These are phyloP conservation scores for Lactarius hatsudake DNA, from an alignment of 768 basidiomycete species.

Conservation along the genomic window DNA sequence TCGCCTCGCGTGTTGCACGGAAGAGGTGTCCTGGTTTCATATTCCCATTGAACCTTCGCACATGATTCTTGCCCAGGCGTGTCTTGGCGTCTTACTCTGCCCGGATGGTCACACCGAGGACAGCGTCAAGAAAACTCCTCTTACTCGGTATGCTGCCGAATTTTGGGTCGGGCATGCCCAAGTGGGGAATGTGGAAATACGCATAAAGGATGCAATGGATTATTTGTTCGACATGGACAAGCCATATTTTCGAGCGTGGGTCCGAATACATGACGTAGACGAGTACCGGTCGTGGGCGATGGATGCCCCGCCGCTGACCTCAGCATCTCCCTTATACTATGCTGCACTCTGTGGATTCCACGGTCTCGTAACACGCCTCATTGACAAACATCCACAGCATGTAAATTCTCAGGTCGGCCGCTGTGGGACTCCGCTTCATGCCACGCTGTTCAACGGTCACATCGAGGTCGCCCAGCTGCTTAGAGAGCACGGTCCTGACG, in stretches of 20 bases:
- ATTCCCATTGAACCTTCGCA: background rate
- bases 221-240: background rate
- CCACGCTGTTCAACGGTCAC: background rate
- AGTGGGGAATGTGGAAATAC: background rate
- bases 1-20: background rate
- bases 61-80: background rate
- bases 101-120: background rate
- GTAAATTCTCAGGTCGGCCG: background rate
- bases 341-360: background rate
- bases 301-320: no score
- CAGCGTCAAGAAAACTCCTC: background rate
- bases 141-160: background rate
- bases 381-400: background rate
- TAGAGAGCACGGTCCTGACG: background rate
- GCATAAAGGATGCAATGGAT: background rate
- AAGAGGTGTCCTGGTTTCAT: background rate
- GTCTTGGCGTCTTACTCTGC: background rate
- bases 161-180: background rate
- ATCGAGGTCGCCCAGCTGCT: background rate
- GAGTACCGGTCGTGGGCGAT: no score
- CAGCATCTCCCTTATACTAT: background rate
- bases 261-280: background rate
- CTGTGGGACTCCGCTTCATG: background rate
- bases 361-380: background rate
- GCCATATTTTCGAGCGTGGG: background rate